phyloP scores from a whole-genome alignment of 208 protist genomes.

The Leishmania amazonensis region DNA sequence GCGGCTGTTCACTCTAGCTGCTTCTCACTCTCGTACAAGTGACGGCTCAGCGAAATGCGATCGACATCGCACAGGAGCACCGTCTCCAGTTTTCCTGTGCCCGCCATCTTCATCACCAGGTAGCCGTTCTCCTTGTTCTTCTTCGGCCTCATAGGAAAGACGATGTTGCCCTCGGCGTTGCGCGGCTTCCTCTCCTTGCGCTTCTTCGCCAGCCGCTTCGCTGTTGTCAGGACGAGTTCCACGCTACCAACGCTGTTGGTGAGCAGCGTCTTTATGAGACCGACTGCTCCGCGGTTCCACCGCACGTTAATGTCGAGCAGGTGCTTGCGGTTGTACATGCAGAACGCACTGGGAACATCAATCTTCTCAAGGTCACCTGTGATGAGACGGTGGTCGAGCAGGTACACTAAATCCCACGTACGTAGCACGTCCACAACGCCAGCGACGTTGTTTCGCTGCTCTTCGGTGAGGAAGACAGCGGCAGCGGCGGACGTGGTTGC shows the following conservation, averaged over 20 bases:
- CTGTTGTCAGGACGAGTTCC: constrained; percentile 60
- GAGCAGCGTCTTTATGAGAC: constrained; percentile 52
- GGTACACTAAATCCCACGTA: constrained; percentile 87
- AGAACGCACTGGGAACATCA: constrained; percentile 45
- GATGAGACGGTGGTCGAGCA: constrained; percentile 66
- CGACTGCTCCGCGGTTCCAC: constrained; percentile 62
- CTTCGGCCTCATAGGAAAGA: constrained; percentile 50
- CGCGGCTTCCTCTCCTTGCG: constrained; percentile 60
- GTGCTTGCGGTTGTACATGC: constrained; percentile 70
- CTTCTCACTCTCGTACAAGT: constrained; percentile 65
- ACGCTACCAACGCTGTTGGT: constrained; percentile 53
- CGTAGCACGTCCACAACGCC: constrained; percentile 67
- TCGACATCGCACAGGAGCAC: constrained; percentile 61
- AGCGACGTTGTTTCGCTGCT: constrained; percentile 42
- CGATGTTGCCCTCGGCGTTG: constrained; percentile 55
- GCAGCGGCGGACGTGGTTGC: constrained; percentile 11
- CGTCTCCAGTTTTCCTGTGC: constrained; percentile 33
- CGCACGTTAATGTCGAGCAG: constrained; percentile 65
- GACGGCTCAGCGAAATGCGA: constrained; percentile 62
- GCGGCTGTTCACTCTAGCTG: constrained; percentile 20
- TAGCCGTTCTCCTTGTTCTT: constrained; percentile 54
- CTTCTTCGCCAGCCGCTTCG: constrained; percentile 65
- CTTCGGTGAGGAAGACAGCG: constrained; percentile 29
- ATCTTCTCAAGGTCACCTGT: constrained; percentile 73
- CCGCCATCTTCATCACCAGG: constrained; percentile 66